These are phyloP conservation scores for Colletotrichum sansevieriae DNA, from an alignment of 2,329 filamentous ascomycete genomes.

Conservation along the genomic window DNA sequence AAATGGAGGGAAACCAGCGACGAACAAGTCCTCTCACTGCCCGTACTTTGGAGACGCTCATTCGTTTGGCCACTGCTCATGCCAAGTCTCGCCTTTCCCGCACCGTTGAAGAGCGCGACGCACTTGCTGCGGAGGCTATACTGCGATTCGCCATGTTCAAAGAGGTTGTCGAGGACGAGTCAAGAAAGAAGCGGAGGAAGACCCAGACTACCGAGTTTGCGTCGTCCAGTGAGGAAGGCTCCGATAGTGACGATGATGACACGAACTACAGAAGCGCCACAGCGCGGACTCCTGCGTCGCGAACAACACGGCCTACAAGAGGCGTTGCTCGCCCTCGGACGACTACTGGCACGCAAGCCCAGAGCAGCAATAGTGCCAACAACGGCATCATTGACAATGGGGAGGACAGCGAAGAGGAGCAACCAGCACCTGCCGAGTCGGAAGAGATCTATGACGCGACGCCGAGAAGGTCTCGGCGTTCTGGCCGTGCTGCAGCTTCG, in stretches of 20 bases:
- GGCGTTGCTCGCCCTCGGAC: constrained; percentile 52
- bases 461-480: constrained; percentile 57
- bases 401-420: constrained; percentile 64
- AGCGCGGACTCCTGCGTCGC: constrained; percentile 49
- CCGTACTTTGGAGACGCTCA: constrained; percentile 96
- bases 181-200: constrained; percentile 85
- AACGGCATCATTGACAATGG: constrained; percentile 51
- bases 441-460: constrained; percentile 62
- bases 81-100: constrained; percentile 92
- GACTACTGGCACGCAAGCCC: constrained; percentile 45
- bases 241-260: constrained; percentile 72
- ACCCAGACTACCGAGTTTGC: constrained; percentile 70
- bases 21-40: constrained; percentile 96
- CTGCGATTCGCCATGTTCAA: constrained; percentile 97
- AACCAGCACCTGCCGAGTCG: constrained; percentile 30
- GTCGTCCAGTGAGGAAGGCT: constrained; percentile 70
- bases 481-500: constrained; percentile 49
- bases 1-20: constrained; percentile 93
- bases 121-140: constrained; percentile 87
- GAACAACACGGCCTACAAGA: constrained; percentile 48
- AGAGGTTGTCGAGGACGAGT: constrained; percentile 85
- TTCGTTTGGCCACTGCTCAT: constrained; percentile 95
- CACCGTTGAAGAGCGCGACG: constrained; percentile 90
- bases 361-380: constrained; percentile 43
- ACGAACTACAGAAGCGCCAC: constrained; percentile 46